These are phyloP conservation scores for Isatis lusitanica DNA, from an alignment of 441 rosid species.

Conservation along the genomic window DNA sequence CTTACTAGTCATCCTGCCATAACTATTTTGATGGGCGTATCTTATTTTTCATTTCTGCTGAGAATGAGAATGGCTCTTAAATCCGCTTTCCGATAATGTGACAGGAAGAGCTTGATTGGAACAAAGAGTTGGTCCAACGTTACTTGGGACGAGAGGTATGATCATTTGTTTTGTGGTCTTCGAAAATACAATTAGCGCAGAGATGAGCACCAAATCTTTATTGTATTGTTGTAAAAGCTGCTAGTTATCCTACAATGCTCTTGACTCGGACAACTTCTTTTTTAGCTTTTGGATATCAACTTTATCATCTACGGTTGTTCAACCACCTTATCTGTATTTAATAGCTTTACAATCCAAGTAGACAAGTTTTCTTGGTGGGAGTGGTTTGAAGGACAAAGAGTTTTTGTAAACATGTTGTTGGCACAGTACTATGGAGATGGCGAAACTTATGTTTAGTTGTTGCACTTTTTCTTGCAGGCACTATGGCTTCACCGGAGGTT, in stretches of 20 bases:
- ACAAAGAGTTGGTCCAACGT: slow-evolving; percentile 57
- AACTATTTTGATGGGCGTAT: background rate
- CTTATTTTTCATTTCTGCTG: background rate
- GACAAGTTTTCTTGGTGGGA: background rate
- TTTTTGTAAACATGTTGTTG: background rate
- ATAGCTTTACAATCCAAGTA: too few species aligned
- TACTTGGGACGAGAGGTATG: slow-evolving; percentile 89
- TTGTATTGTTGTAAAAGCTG: background rate
- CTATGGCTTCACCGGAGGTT: slow-evolving; percentile 89
- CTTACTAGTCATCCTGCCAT: too few species aligned
- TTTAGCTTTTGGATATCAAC: background rate
- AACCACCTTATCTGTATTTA: too few species aligned
- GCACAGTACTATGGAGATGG: background rate
- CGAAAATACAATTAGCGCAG: background rate
- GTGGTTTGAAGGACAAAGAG: background rate
- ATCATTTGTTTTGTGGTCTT: background rate
- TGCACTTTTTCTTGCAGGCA: slow-evolving; percentile 49
- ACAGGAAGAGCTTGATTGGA: slow-evolving; percentile 91
- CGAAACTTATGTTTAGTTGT: slow-evolving; percentile 11
- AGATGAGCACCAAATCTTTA: background rate
- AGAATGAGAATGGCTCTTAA: background rate
- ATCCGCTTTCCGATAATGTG: slow-evolving; percentile 17
- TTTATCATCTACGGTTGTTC: too few species aligned
- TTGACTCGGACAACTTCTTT: background rate
- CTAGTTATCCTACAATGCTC: background rate